Percentiles rank a stretch among this genome's conserved stretches.
Conservation (phyloP, 2,329 filamentous ascomycete species). For the Pseudogymnoascus sp. region DNA sequence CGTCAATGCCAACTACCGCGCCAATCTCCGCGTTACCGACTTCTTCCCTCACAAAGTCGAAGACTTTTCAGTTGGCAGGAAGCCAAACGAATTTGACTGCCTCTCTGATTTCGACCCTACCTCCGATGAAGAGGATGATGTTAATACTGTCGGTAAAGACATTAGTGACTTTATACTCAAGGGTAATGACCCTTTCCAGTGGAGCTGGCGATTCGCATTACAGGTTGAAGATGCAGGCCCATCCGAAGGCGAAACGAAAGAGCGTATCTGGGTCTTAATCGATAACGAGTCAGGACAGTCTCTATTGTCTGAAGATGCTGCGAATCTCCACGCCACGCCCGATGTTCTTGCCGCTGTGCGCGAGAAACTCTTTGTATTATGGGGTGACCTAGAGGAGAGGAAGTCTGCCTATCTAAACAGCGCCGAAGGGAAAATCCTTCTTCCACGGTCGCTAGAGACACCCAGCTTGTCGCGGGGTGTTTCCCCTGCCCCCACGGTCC, state of each 20-base stretch:
- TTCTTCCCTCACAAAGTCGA: constrained; percentile 63
- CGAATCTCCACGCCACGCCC: constrained; percentile 47
- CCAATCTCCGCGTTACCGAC: constrained; percentile 69
- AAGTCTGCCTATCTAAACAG: constrained; percentile 37
- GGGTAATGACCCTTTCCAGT: constrained; percentile 4
- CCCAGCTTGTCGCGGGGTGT: constrained; percentile 19
- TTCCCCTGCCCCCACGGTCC: neutral
- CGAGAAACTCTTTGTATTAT: constrained; percentile 68
- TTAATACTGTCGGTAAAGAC: constrained; percentile 25
- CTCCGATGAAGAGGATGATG: constrained; percentile 24
- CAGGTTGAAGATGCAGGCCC: constrained; percentile 61
- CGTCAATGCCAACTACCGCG: constrained; percentile 61
- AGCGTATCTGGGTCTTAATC: constrained; percentile 60
- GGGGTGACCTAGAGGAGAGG: constrained; percentile 75
- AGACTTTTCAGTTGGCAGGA: constrained; percentile 55
- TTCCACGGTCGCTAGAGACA: constrained; percentile 21
- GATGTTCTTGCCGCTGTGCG: constrained; percentile 45
- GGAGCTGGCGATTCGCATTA: constrained; percentile 69
- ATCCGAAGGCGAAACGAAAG: constrained; percentile 27
- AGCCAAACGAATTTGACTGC: constrained; percentile 39
- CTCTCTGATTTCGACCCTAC: constrained; percentile 39
- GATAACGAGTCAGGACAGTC: constrained; percentile 48
- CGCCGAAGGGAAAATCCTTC: constrained; percentile 14
- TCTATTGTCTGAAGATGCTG: constrained; percentile 44
- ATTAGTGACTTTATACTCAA: constrained; percentile 20